Evolutionary conservation across 2,329 filamentous ascomycete species (phyloP), one percentile per base, ranked within the genome.

Genomic region (Pseudohalonectria lignicola): DNA sequence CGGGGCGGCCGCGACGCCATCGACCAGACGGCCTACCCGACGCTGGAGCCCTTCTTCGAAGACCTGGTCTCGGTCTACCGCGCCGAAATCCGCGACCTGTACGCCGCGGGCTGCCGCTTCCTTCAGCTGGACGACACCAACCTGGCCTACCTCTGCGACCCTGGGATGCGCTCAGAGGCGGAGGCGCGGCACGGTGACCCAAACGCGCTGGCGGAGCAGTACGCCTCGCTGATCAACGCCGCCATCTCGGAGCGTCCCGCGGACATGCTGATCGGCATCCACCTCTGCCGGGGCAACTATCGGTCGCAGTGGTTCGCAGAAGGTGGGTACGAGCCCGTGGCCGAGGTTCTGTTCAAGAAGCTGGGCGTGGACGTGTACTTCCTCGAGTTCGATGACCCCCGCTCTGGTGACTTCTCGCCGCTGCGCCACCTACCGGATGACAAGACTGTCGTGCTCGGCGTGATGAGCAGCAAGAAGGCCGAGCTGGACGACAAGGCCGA

Each of bases 401-500:
- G 71, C 2, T 67, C 62, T 1, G 71, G 71, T 12, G 71, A 73
- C 51, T 76, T 75, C 54, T 59, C 56, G 26, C 71, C 71, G 1
- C 59, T 76, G 40, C 55, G 69, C n/a, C 63, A 67, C 51, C 55
- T 76, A 35, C 70, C 71, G 4, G 61, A 61, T 39, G 48, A 66
- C 55, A 76, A 76, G 57, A 59, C 66, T 25, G 70, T 75, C 12
- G 69, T 76, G 9, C 55, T 76, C 3, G 74, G 76, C 26, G 66
- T 78, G 16, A 64, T 79, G 36, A 77, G 72, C 8, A 73, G 67
- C 52, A 79, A 79, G 53, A 74, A 79, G 59, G 63, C 69, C 45
- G 70, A 66, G 48, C 64, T 76, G 34, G 74, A 78, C 42, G 57
- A 59, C 41, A 57, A 57, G 45, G 56, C 55, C 23, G 55, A 59